A percentile compares a stretch with the other conserved stretches of the same genome.
Evolutionary conservation across 257 asterid species (phyloP).

Genomic region (Avicennia marina): DNA sequence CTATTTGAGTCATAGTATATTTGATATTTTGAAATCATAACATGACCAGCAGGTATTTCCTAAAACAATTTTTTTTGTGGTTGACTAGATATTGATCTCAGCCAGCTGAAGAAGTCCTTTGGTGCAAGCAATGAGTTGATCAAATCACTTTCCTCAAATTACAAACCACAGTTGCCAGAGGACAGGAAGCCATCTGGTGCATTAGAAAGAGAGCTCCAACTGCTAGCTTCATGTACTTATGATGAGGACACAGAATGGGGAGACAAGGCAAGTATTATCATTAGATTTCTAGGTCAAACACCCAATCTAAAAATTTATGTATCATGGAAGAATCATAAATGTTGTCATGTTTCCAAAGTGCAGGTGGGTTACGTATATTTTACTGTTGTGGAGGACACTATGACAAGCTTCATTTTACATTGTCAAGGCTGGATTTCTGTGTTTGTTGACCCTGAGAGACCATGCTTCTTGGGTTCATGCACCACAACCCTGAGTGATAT

Average conservation of each 20-base stretch:
- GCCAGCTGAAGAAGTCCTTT: not conserved
- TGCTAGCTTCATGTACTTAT: constrained; percentile 60
- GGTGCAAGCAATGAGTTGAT: constrained; percentile 47
- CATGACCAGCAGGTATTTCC: too few species aligned
- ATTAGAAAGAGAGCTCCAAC: constrained; percentile 42
- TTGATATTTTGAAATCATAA: too few species aligned
- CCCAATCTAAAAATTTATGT: too few species aligned
- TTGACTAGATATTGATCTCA: not conserved
- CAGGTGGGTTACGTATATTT: constrained; percentile 76
- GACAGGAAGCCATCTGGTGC: constrained; percentile 23
- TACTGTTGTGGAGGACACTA: constrained; percentile 56
- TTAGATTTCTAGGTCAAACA: not conserved
- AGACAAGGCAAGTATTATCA: constrained; percentile 40
- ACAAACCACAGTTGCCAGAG: constrained; percentile 2
- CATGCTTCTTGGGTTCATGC: constrained; percentile 55
- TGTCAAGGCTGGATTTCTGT: constrained; percentile 57
- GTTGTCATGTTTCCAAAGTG: not conserved
- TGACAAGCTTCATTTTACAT: constrained; percentile 48
- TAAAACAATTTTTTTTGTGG: not conserved
- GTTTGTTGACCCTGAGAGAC: constrained; percentile 50
- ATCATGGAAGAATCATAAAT: too few species aligned
- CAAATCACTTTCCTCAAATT: constrained; percentile 36
- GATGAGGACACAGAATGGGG: constrained; percentile 79
- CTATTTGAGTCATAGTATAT: too few species aligned
- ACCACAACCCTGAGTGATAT: constrained; percentile 61